phyloP scores from a whole-genome alignment of 2,329 filamentous ascomycete species.

The Hypoxylon rubiginosum region DNA sequence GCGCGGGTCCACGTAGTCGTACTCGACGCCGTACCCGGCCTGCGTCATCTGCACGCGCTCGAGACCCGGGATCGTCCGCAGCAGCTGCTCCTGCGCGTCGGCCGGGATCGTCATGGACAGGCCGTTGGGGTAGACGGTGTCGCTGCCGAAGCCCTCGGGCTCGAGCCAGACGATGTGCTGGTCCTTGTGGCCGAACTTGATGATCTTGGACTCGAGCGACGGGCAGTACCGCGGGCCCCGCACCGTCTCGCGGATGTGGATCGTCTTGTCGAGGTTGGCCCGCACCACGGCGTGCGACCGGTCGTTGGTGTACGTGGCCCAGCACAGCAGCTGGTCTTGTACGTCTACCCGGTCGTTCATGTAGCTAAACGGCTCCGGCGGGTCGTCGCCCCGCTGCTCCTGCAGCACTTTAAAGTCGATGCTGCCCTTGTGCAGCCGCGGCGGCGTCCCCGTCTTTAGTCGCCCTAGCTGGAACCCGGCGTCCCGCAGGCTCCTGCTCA shows the following conservation, averaged over 20 bases:
- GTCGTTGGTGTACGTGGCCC: slow-evolving; percentile 88
- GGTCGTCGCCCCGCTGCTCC: slow-evolving; percentile 83
- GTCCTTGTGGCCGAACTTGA: slow-evolving; percentile 84
- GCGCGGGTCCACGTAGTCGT: slow-evolving; percentile 97
- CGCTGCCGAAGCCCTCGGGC: slow-evolving; percentile 91
- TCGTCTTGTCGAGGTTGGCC: slow-evolving; percentile 91
- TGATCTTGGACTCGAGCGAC: slow-evolving; percentile 93
- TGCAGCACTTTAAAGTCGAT: slow-evolving; percentile 84
- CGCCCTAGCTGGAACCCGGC: slow-evolving; percentile 92
- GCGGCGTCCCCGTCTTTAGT: slow-evolving; percentile 95
- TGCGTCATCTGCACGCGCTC: slow-evolving; percentile 94
- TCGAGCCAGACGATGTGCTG: slow-evolving; percentile 96
- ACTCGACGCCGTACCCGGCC: slow-evolving; percentile 96
- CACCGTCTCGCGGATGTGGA: slow-evolving; percentile 95
- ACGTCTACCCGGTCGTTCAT: slow-evolving; percentile 84
- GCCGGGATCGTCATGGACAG: slow-evolving; percentile 96
- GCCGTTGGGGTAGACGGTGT: slow-evolving; percentile 95
- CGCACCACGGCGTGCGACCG: slow-evolving; percentile 86
- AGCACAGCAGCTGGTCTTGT: slow-evolving; percentile 85
- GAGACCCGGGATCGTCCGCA: slow-evolving; percentile 89
- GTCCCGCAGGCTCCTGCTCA: slow-evolving; percentile 89
- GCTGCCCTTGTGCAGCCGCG: slow-evolving; percentile 82
- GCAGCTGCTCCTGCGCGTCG: slow-evolving; percentile 84
- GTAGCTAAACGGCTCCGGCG: slow-evolving; percentile 92
- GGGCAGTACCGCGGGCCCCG: slow-evolving; percentile 96